Evolutionary conservation across 1,284 basidiomycete species (phyloP).

Genomic region (Heterobasidion parviporum): DNA sequence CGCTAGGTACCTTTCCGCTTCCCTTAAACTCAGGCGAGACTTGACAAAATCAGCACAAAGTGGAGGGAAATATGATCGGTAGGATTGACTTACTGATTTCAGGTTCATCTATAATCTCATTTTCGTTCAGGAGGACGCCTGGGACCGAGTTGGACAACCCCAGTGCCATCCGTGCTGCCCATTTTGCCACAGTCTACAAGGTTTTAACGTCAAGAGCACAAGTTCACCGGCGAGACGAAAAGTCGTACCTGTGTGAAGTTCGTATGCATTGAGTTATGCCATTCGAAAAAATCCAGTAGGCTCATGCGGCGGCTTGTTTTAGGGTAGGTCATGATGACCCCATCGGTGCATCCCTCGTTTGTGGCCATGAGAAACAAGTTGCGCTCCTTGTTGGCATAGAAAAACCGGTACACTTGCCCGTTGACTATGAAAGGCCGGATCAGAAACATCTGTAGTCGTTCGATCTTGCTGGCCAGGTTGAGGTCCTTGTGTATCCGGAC

Average conservation of each 20-base stretch:
- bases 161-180: conserved; percentile 29
- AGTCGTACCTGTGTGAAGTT: conserved; percentile 25
- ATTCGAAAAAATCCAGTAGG: conserved; percentile 23
- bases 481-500: conserved; percentile 21
- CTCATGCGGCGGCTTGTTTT: conserved; percentile 6
- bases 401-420: conserved; percentile 28
- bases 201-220: background rate
- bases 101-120: conserved; percentile 16
- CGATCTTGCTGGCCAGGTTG: conserved; percentile 4
- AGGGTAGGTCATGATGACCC: background rate
- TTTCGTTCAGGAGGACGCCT: conserved; percentile 19
- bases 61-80: background rate
- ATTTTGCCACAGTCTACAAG: conserved; percentile 30
- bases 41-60: conserved; percentile 3
- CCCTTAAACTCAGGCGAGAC: conserved; percentile 13
- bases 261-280: conserved; percentile 24
- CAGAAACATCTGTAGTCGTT: conserved; percentile 19
- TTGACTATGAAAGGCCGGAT: conserved; percentile 26
- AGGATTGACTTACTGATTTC: conserved; percentile 22
- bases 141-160: conserved; percentile 32
- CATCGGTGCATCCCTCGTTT: conserved; percentile 17
- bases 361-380: conserved; percentile 28
- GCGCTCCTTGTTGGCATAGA: conserved; percentile 27
- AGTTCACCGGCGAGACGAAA: background rate
- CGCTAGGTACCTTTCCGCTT: conserved; percentile 20